Conservation (phyloP, 495 filamentous ascomycete genomes). For the Daldinia bambusicola region DNA sequence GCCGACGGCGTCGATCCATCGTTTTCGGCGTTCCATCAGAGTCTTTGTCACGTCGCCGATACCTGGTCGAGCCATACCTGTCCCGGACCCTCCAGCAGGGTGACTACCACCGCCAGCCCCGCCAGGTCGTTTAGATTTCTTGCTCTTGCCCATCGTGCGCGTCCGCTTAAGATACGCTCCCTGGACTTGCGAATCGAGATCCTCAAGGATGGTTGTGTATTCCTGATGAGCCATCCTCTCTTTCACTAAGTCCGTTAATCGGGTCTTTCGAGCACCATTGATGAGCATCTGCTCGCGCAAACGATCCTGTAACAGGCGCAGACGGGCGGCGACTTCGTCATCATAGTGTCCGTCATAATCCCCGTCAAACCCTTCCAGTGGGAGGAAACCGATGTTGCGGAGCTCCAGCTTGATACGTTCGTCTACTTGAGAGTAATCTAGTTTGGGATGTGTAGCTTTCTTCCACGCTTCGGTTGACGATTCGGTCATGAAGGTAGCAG, state of each 20-base stretch:
- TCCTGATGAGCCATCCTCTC: conserved; percentile 95
- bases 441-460: conserved; percentile 68
- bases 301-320: conserved; percentile 83
- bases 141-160: conserved; percentile 85
- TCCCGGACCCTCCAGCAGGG: conserved; percentile 56
- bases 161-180: conserved; percentile 95
- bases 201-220: conserved; percentile 95
- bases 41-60: conserved; percentile 91
- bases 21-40: conserved; percentile 85
- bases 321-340: conserved; percentile 90
- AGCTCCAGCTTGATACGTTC: conserved; percentile 91
- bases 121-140: conserved; percentile 87
- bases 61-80: conserved; percentile 74
- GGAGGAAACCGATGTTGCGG: conserved; percentile 90
- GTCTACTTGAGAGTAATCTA: conserved; percentile 86
- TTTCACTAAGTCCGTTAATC: conserved; percentile 84
- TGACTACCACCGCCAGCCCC: conserved; percentile 65
- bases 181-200: conserved; percentile 94
- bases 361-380: conserved; percentile 66
- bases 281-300: conserved; percentile 81
- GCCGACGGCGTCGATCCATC: conserved; percentile 89
- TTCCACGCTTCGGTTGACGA: conserved; percentile 68
- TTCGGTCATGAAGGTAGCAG: conserved; percentile 82
- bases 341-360: conserved; percentile 92
- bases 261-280: conserved; percentile 89